Evolutionary conservation across 768 basidiomycete species (phyloP), one percentile per base, ranked within the genome.

Genomic region (Gymnopilus junonius): DNA sequence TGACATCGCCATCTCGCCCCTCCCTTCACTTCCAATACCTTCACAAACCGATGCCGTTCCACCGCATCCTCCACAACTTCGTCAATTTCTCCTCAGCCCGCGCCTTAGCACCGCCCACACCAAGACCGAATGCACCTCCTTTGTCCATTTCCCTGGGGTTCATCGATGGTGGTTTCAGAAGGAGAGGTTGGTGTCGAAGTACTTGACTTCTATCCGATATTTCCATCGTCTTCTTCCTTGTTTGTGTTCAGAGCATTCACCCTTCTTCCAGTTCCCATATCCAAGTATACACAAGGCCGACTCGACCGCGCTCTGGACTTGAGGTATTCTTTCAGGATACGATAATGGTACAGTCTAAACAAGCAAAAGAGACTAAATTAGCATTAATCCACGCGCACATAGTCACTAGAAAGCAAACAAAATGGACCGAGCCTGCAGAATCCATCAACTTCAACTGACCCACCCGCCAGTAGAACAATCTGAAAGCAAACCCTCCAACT

Each of bases 191-290:
- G 89, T 80, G 64, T 94, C 93, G 63, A 93, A 93, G 74, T 95
- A 92, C 69, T 93, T 89, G 25, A 93, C 76, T 11, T n/a, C n/a
- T n/a, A n/a, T n/a, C n/a, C n/a, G n/a, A 94, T 80, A 20, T 82
- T 76, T 39, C 75, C 76, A 68, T 89, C 87, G 59, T 87, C 88
- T 10, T 79, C 80, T 31, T 87, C 88, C 4, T 77, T 79, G 1
- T 40, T 20, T 17, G 2, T 62, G 0, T 66, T 68, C 58, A 25
- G 91, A 82, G 6, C 91, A 92, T 64, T 92, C 92, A 4, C 93
- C 93, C 93, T 94, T 94, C 75, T 86, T 92, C 93, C 93, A 94
- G 66, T 94, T 94, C 8, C 93, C 93, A 63, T 95, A 92, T 0
- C 93, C 93, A 0, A 95, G 83, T 2, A 87, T 84, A 40, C 86